Evolutionary conservation across 1,284 basidiomycete genomes (phyloP).

Genomic region (Leucoagaricus sp.): DNA sequence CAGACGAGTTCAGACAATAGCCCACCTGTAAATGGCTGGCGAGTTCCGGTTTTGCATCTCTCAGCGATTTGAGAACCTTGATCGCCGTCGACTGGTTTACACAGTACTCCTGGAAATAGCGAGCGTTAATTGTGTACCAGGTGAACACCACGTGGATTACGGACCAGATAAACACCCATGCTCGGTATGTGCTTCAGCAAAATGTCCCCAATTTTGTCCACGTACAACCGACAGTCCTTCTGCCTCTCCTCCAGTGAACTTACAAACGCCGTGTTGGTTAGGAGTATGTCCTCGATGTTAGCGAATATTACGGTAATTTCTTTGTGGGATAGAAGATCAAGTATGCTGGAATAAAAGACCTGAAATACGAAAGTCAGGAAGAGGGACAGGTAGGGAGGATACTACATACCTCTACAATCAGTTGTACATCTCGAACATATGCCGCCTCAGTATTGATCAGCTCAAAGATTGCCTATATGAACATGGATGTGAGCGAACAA

Average conservation of each 20-base stretch:
- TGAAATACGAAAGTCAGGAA: conserved; percentile 14
- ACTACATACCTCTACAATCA: conserved; percentile 76
- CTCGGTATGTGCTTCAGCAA: conserved; percentile 72
- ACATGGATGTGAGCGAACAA: not conserved
- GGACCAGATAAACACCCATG: conserved; percentile 79
- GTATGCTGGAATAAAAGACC: conserved; percentile 82
- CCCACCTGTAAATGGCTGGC: conserved; percentile 68
- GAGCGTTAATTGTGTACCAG: not conserved
- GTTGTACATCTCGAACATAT: conserved; percentile 88
- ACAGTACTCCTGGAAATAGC: conserved; percentile 78
- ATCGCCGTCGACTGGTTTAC: conserved; percentile 86
- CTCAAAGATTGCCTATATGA: conserved; percentile 81
- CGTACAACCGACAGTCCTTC: conserved; percentile 85
- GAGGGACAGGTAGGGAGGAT: not conserved
- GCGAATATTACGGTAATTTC: conserved; percentile 87
- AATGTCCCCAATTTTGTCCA: conserved; percentile 88
- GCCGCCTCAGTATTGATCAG: conserved; percentile 85
- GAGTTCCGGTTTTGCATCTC: conserved; percentile 68
- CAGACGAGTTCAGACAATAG: conserved; percentile 1
- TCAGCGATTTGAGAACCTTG: conserved; percentile 75
- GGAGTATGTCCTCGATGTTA: conserved; percentile 89
- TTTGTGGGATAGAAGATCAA: conserved; percentile 75
- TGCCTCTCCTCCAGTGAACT: conserved; percentile 90
- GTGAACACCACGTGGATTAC: conserved; percentile 23
- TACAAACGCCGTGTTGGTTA: conserved; percentile 86